Evolutionary conservation across 768 basidiomycete species (phyloP).

Genomic region (Flagelloscypha sp.): DNA sequence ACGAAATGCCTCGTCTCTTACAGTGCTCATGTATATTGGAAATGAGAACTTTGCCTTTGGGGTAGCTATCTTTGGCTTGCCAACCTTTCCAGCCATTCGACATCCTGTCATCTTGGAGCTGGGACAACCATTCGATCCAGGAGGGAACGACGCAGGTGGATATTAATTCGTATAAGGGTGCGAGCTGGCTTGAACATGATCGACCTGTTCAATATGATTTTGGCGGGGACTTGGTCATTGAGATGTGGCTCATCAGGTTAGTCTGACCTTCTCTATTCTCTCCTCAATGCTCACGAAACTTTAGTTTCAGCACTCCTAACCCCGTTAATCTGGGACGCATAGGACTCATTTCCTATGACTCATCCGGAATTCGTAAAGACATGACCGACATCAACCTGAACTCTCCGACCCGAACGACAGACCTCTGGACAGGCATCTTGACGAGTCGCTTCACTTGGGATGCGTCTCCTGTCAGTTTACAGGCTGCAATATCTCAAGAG

Average conservation of each 20-base stretch:
- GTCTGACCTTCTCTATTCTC: too few species aligned
- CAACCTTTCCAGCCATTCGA: constrained; percentile 28
- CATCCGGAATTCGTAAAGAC: constrained; percentile 8
- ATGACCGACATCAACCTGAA: constrained; percentile 18
- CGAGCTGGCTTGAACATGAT: constrained; percentile 22
- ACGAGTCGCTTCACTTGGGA: constrained; percentile 21
- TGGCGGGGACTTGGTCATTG: constrained; percentile 18
- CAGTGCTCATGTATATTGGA: constrained; percentile 29
- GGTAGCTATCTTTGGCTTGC: constrained; percentile 26
- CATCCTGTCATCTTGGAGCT: constrained; percentile 30
- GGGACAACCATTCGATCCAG: constrained; percentile 30
- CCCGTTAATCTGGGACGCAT: constrained; percentile 25
- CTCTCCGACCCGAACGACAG: constrained; percentile 17
- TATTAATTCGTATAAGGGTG: constrained; percentile 21
- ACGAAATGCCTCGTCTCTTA: constrained; percentile 21
- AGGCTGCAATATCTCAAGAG: too few species aligned
- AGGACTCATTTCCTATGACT: constrained; percentile 20
- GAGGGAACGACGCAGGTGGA: constrained; percentile 18
- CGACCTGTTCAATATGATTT: constrained; percentile 23
- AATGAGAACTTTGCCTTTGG: constrained; percentile 32
- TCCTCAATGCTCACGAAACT: too few species aligned
- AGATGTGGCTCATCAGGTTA: constrained; percentile 31
- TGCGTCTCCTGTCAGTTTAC: constrained; percentile 15
- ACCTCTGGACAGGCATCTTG: constrained; percentile 26
- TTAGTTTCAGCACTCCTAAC: too few species aligned